These are phyloP conservation scores for Volvox africanus DNA, from an alignment of 139 green algal genomes.

Conservation along the genomic window DNA sequence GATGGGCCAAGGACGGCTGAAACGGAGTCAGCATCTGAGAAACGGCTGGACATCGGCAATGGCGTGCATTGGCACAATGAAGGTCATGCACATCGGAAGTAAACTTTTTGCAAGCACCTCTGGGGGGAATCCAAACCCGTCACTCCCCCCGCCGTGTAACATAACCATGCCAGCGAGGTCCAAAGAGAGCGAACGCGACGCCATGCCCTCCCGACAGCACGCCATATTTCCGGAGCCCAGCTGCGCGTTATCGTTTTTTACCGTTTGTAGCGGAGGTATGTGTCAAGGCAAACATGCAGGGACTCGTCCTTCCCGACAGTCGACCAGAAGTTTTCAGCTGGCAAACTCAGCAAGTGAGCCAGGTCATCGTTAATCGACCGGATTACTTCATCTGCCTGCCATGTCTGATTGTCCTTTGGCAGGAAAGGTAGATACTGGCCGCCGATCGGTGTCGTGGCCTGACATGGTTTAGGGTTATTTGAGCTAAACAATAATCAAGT, in stretches of 20 bases:
- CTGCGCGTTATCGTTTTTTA: neutral
- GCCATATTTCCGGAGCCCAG: too few relatives aligned
- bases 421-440: slow-evolving; percentile 66
- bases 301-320: slow-evolving; percentile 58
- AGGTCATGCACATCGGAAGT: too few relatives aligned
- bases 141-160: too few relatives aligned
- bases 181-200: too few relatives aligned
- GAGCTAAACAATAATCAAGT: neutral
- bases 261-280: slow-evolving; percentile 70
- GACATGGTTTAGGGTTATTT: neutral
- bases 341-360: slow-evolving; percentile 56
- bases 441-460: neutral
- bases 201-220: too few relatives aligned
- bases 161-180: too few relatives aligned
- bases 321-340: slow-evolving; percentile 68
- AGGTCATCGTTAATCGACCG: slow-evolving; percentile 66
- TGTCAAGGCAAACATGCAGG: slow-evolving; percentile 74
- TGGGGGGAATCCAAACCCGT: too few relatives aligned
- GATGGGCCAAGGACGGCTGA: too few relatives aligned
- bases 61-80: too few relatives aligned
- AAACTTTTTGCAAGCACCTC: too few relatives aligned
- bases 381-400: slow-evolving; percentile 53
- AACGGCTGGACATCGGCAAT: too few relatives aligned
- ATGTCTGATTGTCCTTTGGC: slow-evolving; percentile 64
- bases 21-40: too few relatives aligned